Evolutionary conservation across 345 rosid genomes (phyloP), one percentile per base, ranked within the genome.

Genomic region (Sonneratia caseolaris): DNA sequence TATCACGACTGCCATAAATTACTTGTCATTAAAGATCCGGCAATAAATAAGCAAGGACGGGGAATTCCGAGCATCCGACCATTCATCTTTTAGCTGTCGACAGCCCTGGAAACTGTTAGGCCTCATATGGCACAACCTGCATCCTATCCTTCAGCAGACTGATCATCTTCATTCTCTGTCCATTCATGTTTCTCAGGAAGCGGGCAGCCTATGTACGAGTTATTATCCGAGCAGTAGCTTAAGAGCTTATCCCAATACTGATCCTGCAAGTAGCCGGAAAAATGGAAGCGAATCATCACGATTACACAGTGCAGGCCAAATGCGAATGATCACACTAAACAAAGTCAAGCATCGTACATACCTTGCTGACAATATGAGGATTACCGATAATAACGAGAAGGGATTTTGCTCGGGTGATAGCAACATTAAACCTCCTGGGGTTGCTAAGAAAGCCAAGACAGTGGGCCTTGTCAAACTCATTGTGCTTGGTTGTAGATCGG

Each of bases 401-500:
- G 14, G 88, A 80, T 68, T 47, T 80, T 9, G 88, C 88, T 1
- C 91, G 82, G 47, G 88, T 87, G 37, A 87, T 76, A 0, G 87
- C 88, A 9, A 87, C 91, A 32, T 85, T 87, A 64, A 87, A 86
- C 68, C 90, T 83, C 76, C 73, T 86, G 3, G 88, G 88, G 71
- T 86, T 84, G 76, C 90, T 84, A 3, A 86, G 80, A 27, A 86
- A 86, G 43, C 88, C 90, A 0, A 86, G 79, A 61, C 74, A 78
- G 70, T 78, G 70, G 8, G 74, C 75, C 77, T 69, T 80, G 67
- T 86, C 88, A 49, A 81, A 84, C 19, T 81, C 79, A 37, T 82
- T 77, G 75, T 84, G 90, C 68, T 81, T 83, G 62, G 83, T 66
- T 16, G 90, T 88, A 1, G 91, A 88, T 51, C 90, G 76, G 65